These are phyloP conservation scores for Phyllosticta capitalensis DNA, from an alignment of 2,329 filamentous ascomycete genomes.

Conservation along the genomic window DNA sequence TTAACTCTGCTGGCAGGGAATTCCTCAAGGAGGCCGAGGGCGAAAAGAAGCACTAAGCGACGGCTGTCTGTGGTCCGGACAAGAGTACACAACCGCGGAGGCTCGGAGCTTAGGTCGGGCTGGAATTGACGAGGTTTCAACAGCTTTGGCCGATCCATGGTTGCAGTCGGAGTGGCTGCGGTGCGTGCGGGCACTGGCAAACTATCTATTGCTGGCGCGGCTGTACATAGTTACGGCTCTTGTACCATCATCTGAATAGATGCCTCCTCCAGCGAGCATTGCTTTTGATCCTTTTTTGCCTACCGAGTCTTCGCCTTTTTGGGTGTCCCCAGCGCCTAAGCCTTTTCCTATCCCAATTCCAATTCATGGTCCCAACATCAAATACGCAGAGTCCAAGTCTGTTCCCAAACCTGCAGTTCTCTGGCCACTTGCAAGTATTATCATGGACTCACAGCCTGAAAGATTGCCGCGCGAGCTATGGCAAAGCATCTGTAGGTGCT, in stretches of 20 bases:
- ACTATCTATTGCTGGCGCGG: not conserved
- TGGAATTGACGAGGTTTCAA: not conserved
- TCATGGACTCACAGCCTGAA: not conserved
- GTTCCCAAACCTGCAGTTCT: too few relatives aligned
- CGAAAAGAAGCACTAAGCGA: constrained; percentile 17
- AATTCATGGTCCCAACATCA: too few relatives aligned
- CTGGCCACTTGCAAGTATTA: not conserved
- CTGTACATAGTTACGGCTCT: not conserved
- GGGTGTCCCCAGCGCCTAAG: too few relatives aligned
- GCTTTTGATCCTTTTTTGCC: not conserved
- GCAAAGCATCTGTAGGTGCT: not conserved
- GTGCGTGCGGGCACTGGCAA: not conserved
- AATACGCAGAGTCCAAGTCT: too few relatives aligned
- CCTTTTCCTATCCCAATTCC: too few relatives aligned
- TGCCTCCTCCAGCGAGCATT: not conserved
- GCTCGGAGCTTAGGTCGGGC: not conserved
- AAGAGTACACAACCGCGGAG: not conserved
- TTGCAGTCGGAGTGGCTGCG: not conserved
- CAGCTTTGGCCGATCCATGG: not conserved
- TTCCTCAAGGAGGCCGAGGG: constrained; percentile 31
- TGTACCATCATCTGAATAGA: not conserved
- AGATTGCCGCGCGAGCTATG: not conserved
- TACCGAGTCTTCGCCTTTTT: not conserved
- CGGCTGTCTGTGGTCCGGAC: not conserved
- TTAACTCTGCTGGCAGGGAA: constrained; percentile 16